A percentile compares a stretch with the other conserved stretches of the same genome.
These are phyloP conservation scores for Pythium rishiriense DNA, from an alignment of 352 stramenopile genomes.

Conservation along the genomic window DNA sequence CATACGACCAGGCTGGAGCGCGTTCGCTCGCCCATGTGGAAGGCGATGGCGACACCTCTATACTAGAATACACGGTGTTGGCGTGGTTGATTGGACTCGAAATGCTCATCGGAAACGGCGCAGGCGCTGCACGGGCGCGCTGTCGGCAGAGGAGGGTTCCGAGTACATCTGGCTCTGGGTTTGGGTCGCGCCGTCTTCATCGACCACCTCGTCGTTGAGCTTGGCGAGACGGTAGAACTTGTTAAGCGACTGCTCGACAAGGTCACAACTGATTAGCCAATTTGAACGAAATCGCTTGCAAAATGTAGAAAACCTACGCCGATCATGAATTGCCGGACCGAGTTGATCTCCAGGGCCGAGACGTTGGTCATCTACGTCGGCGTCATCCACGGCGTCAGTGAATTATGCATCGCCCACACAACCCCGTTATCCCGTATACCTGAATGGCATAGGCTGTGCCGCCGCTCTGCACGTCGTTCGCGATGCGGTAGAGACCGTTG, in stretches of 20 bases:
- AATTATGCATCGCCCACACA: not conserved
- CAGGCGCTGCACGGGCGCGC: slow-evolving; percentile 43
- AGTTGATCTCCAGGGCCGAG: slow-evolving; percentile 84
- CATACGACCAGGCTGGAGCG: not conserved
- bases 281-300: not conserved
- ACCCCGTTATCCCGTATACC: slow-evolving; percentile 15
- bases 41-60: slow-evolving; percentile 15
- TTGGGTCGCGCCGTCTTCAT: slow-evolving; percentile 26
- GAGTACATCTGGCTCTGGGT: slow-evolving; percentile 33
- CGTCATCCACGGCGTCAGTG: not conserved
- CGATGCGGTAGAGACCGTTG: slow-evolving; percentile 83
- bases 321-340: slow-evolving; percentile 87
- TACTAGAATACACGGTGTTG: slow-evolving; percentile 10
- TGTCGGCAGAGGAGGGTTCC: slow-evolving; percentile 26
- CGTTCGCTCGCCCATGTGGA: slow-evolving; percentile 6
- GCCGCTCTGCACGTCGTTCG: slow-evolving; percentile 69
- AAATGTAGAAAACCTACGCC: slow-evolving; percentile 37
- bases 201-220: slow-evolving; percentile 39
- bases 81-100: not conserved
- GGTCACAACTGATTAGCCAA: not conserved
- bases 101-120: slow-evolving; percentile 50
- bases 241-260: slow-evolving; percentile 55
- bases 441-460: slow-evolving; percentile 76
- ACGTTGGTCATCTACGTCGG: slow-evolving; percentile 84
- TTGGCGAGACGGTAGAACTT: slow-evolving; percentile 78